Evolutionary conservation across 192 early-diverging fungal species (phyloP).

Genomic region (Phlyctochytrium arcticum): DNA sequence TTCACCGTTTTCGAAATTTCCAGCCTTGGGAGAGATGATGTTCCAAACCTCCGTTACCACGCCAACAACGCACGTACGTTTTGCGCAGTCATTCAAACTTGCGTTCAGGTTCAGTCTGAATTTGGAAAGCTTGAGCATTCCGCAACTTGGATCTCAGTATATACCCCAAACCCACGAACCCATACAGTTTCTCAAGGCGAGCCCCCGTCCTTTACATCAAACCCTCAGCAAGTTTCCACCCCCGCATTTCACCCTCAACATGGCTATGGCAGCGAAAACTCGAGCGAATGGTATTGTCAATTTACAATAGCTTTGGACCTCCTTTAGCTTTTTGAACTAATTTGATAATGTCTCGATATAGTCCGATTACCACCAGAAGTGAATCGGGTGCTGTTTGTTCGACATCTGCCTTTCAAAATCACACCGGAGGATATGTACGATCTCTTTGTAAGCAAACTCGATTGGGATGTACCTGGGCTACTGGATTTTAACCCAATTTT

Average conservation of each 20-base stretch:
- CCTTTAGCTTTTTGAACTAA: not conserved
- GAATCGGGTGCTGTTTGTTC: conserved; percentile 89
- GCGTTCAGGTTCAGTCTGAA: not conserved
- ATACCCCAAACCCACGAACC: too few species aligned
- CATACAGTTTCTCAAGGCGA: not conserved
- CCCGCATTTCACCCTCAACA: not conserved
- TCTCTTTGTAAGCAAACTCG: conserved; percentile 66
- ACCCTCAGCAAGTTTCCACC: not conserved
- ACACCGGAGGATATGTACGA: conserved; percentile 96
- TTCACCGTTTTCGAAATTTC: too few species aligned
- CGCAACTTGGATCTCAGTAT: not conserved
- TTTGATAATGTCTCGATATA: conserved; percentile 22
- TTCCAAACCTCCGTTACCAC: too few species aligned
- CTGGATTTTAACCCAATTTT: too few species aligned
- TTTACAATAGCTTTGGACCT: not conserved
- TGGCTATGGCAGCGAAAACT: conserved; percentile 21
- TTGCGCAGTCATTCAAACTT: not conserved
- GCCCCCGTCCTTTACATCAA: not conserved
- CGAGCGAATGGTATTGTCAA: conserved; percentile 15
- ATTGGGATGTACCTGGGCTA: not conserved
- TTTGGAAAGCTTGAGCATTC: not conserved
- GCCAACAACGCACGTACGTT: not conserved
- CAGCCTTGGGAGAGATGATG: too few species aligned
- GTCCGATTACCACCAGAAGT: conserved; percentile 88
- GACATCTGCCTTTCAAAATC: conserved; percentile 96